Evolutionary conservation across 2,329 filamentous ascomycete species (phyloP), one percentile per base, ranked within the genome.

Genomic region (Didymella segeticola): DNA sequence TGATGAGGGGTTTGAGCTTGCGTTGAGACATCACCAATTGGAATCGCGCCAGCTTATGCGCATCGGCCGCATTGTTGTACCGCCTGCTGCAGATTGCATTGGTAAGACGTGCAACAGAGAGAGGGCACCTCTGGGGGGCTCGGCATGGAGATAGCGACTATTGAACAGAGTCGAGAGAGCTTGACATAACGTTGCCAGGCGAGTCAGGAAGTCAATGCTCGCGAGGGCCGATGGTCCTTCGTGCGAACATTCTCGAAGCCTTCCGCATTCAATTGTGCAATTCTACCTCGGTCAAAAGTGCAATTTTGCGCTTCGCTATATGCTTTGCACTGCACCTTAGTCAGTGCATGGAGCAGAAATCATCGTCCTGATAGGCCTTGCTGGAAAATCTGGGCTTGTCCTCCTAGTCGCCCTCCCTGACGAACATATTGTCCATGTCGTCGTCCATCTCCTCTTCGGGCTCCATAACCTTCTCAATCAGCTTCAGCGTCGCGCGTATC

Each of bases 391-490:
- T 14, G 29, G 29, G 27, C 22, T 14, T 23, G n/a, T 43, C 15
- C 45, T 41, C 29, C 34, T 46, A 54, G 34, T 54, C 46, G 17
- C 47, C 53, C 37, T 56, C 53, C 20, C 36, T 30, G 7, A 64
- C 62, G 34, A 67, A 67, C 52, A 70, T 60, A 22, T 86, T 84
- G 67, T 87, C 85, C 47, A 87, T 83, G 67, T 61, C 62, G 8
- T 69, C 68, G 11, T 70, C 70, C 26, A 66, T 26, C 4, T 67
- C 64, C 33, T 78, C 75, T 43, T 91, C 90, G 61, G 85, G 86
- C 64, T 88, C 86, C 60, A 97, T 81, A n/a, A 92, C 89, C 80
- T 88, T 90, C 79, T 98, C 93, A 55, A 96, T 95, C 66, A 97
- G 75, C 70, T 86, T 86, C 73, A 99, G 72, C 11, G 87, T 90